Evolutionary conservation across 2,329 filamentous ascomycete species (phyloP).

Genomic region (Monilinia vaccinii-corymbosi): DNA sequence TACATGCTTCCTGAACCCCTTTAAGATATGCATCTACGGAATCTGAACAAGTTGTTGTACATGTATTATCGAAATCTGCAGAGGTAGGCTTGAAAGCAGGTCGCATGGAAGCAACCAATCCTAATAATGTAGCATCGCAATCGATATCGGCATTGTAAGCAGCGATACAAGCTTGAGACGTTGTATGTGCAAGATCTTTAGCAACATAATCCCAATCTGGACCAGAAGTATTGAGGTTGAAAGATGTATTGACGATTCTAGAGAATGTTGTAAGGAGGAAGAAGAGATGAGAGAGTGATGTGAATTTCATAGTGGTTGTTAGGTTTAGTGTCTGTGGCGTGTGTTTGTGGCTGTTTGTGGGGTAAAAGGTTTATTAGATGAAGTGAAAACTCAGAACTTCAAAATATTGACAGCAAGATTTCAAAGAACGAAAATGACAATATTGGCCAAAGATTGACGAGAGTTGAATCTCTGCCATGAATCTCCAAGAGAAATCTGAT

Average conservation of each 20-base stretch:
- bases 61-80: slow-evolving; percentile 23
- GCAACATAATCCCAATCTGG: slow-evolving; percentile 28
- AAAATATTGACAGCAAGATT: neutral
- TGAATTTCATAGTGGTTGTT: neutral
- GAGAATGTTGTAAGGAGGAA: neutral
- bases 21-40: slow-evolving; percentile 24
- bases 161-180: slow-evolving; percentile 26
- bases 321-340: too few relatives aligned
- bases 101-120: slow-evolving; percentile 26
- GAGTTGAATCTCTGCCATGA: neutral
- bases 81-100: slow-evolving; percentile 23
- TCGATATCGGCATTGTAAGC: slow-evolving; percentile 27
- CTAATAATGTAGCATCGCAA: slow-evolving; percentile 27
- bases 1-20: slow-evolving; percentile 23
- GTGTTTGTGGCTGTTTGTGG: neutral
- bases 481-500: neutral
- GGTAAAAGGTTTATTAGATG: neutral
- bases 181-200: slow-evolving; percentile 27
- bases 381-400: too few relatives aligned
- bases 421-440: neutral
- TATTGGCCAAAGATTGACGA: neutral
- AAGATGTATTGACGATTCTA: slow-evolving; percentile 3
- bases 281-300: neutral
- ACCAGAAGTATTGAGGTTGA: slow-evolving; percentile 27
- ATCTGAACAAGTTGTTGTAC: slow-evolving; percentile 23